phyloP scores from a whole-genome alignment of 2,329 filamentous ascomycete genomes.

The Aspergillus sojae region DNA sequence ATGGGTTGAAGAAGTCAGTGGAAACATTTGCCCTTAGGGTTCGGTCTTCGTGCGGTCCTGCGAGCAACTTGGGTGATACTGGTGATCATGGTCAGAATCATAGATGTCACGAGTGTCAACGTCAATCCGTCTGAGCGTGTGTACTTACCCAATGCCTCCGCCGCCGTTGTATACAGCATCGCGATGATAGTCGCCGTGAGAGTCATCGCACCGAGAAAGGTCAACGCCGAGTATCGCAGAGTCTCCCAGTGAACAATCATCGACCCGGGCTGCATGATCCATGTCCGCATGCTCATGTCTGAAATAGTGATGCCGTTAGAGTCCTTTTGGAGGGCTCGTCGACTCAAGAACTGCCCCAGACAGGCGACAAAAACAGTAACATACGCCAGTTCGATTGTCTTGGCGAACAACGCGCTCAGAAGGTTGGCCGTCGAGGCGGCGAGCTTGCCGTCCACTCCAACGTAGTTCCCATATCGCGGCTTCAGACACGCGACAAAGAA shows the following conservation, averaged over 20 bases:
- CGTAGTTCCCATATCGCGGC: conserved; percentile 62
- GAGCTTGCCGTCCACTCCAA: conserved; percentile 53
- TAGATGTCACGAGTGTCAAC: not conserved
- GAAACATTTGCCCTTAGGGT: conserved; percentile 60
- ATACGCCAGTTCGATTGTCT: conserved; percentile 76
- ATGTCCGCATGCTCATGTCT: conserved; percentile 76
- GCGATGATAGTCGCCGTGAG: conserved; percentile 66
- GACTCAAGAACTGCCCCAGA: conserved; percentile 73
- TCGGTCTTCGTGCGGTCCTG: conserved; percentile 54
- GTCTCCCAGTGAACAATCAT: conserved; percentile 70
- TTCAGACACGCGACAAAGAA: conserved; percentile 62
- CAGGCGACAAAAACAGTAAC: conserved; percentile 76
- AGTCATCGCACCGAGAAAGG: conserved; percentile 65
- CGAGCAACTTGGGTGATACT: conserved; percentile 71
- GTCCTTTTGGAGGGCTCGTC: conserved; percentile 64
- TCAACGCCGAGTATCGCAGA: conserved; percentile 64
- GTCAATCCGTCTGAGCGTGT: too few species aligned
- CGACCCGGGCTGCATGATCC: conserved; percentile 73
- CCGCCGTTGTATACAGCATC: conserved; percentile 76
- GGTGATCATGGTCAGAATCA: not conserved
- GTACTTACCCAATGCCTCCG: conserved; percentile 63
- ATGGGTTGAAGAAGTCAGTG: conserved; percentile 65
- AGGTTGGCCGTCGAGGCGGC: conserved; percentile 67
- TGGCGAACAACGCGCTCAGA: conserved; percentile 70
- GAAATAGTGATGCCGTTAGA: conserved; percentile 70